Base-by-base conservation (phyloP, 345 rosid genomes). In the Fremontodendron californicum region DNA sequence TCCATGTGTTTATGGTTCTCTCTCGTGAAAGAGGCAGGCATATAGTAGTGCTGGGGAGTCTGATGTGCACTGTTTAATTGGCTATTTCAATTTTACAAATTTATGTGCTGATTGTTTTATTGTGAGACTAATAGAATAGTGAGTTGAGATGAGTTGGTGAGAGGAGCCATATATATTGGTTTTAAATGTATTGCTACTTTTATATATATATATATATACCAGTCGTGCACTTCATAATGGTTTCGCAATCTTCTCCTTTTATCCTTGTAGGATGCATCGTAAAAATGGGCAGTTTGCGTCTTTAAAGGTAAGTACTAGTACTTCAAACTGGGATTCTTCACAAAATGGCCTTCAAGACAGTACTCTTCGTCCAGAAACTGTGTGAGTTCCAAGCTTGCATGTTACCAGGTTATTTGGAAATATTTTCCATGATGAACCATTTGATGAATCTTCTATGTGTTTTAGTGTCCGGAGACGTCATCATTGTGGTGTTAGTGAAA, bases 201-300 rank as follows among this genome's bases (percentile, higher is more conserved):
- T n/a, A n/a, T n/a, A n/a, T n/a, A 58, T 9, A 52, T 3, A 57
- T 10, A 19, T 19, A 25, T 9, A 57, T 0, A 23, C 33, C 9
- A 23, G 13, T 25, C 2, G 6, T 57, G 39, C 33, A 5, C 9
- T 10, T 46, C 11, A 8, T 45, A 69, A 27, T 15, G 37, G 4
- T 6, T 37, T 1, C 45, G 51, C 12, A 21, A 25, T 13, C 19
- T 37, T 27, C 23, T 55, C n/a, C 63, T 76, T 73, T 79, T 65
- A 21, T 83, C 71, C 40, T 80, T 57, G 63, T 29, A 90, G 93
- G 79, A 90, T 90, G 93, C 93, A 87, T 71, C 88, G 93, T 63
- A 90, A 86, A 79, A 88, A 90, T 67, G 93, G 93, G 71, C 93
- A 90, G 81, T 90, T 90, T 88, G 90, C 87, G 51, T 90, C 93